phyloP scores from a whole-genome alignment of 2,329 filamentous ascomycete species.

The Nemania abortiva region DNA sequence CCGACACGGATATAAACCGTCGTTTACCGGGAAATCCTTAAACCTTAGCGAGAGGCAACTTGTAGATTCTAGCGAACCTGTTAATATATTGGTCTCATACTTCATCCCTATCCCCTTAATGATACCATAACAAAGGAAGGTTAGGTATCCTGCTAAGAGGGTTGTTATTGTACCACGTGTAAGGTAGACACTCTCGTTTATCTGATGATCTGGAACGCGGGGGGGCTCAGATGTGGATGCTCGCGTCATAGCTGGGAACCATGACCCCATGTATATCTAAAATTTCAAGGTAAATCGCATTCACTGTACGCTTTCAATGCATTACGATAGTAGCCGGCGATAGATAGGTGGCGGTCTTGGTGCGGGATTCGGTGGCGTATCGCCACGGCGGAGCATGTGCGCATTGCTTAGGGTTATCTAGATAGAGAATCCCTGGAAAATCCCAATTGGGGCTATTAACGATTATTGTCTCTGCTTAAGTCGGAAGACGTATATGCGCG shows the following conservation, averaged over 20 bases:
- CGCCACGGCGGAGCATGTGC: neutral
- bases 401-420: neutral
- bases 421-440: neutral
- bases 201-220: neutral
- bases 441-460: neutral
- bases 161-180: neutral
- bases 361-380: neutral
- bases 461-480: constrained; percentile 4
- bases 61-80: neutral
- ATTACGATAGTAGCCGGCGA: neutral
- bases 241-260: neutral
- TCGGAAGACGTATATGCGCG: neutral
- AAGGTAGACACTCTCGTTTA: neutral
- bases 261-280: neutral
- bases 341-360: neutral
- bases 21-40: neutral
- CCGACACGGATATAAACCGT: neutral
- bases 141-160: neutral
- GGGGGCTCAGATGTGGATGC: neutral
- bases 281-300: neutral
- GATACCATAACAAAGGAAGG: neutral
- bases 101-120: neutral
- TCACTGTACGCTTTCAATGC: neutral
- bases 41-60: constrained; percentile 6
- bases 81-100: neutral